Conservation (phyloP, 768 basidiomycete species). For the Strobilomyces dryophilus region DNA sequence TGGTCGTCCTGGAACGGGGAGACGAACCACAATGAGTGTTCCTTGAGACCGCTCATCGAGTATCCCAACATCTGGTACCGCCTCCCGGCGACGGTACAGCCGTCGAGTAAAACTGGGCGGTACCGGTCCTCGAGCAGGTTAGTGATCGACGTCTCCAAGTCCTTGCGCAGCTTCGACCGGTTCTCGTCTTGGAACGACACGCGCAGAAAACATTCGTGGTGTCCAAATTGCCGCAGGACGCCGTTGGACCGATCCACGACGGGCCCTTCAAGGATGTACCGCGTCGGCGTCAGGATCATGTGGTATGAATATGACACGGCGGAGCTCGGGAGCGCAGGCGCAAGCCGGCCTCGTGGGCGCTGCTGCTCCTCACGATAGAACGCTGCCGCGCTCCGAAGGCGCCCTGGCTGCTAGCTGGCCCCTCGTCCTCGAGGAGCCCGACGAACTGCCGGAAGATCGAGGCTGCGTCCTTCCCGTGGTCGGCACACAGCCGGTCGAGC, state of each 20-base stretch:
- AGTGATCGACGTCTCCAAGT: slow-evolving; percentile 28
- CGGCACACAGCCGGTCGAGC: slow-evolving; percentile 19
- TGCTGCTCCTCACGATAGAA: slow-evolving; percentile 22
- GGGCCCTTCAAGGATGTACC: slow-evolving; percentile 37
- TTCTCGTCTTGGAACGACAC: slow-evolving; percentile 48
- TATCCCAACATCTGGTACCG: slow-evolving; percentile 46
- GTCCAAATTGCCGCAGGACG: slow-evolving; percentile 34
- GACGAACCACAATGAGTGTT: slow-evolving; percentile 49
- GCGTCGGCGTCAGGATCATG: slow-evolving; percentile 38
- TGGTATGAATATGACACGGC: slow-evolving; percentile 34
- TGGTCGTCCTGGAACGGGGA: slow-evolving; percentile 34
- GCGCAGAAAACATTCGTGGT: slow-evolving; percentile 43
- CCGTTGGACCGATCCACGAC: slow-evolving; percentile 36
- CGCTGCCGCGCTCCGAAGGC: slow-evolving; percentile 14
- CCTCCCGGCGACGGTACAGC: slow-evolving; percentile 40
- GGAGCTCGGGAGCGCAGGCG: slow-evolving; percentile 13
- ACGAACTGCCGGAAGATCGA: slow-evolving; percentile 24
- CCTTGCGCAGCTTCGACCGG: slow-evolving; percentile 34
- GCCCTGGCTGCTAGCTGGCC: background rate
- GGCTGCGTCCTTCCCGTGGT: slow-evolving; percentile 12
- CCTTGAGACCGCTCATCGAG: slow-evolving; percentile 49
- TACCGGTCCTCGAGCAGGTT: slow-evolving; percentile 33
- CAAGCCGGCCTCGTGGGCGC: slow-evolving; percentile 24
- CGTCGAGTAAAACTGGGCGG: slow-evolving; percentile 30
- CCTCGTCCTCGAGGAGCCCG: slow-evolving; percentile 18